These are phyloP conservation scores for Hysterangium stoloniferum DNA, from an alignment of 768 basidiomycete species.

Conservation along the genomic window DNA sequence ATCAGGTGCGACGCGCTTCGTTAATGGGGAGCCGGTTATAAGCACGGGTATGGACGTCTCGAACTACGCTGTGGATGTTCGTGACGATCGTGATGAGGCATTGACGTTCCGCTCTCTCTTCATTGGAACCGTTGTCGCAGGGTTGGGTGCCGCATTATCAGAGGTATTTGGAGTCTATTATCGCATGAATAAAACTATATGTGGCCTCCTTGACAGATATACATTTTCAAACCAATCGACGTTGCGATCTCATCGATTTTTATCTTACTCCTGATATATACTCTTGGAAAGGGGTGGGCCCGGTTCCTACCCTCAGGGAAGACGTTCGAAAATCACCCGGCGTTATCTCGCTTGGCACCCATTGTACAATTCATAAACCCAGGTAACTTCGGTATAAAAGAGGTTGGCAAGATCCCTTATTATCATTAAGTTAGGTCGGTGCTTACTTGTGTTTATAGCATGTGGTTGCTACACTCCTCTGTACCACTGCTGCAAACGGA, in stretches of 20 bases:
- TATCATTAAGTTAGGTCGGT: not conserved
- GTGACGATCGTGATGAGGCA: slow-evolving; percentile 50
- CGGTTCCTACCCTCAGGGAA: slow-evolving; percentile 3
- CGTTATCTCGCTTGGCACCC: slow-evolving; percentile 32
- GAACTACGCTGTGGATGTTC: slow-evolving; percentile 42
- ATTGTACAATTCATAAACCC: slow-evolving; percentile 46
- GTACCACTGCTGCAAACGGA: slow-evolving; percentile 47
- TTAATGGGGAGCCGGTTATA: slow-evolving; percentile 15
- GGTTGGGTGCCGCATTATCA: slow-evolving; percentile 47
- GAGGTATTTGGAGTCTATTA: slow-evolving; percentile 33
- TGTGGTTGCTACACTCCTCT: slow-evolving; percentile 47
- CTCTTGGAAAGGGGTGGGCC: slow-evolving; percentile 44
- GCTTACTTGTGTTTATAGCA: slow-evolving; percentile 32
- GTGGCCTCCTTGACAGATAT: slow-evolving; percentile 34
- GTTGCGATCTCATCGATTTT: slow-evolving; percentile 48
- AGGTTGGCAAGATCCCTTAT: slow-evolving; percentile 30
- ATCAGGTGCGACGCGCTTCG: slow-evolving; percentile 4
- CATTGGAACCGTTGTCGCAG: slow-evolving; percentile 50
- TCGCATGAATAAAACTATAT: not conserved
- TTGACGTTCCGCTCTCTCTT: slow-evolving; percentile 49
- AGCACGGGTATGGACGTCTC: slow-evolving; percentile 17
- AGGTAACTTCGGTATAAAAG: slow-evolving; percentile 49
- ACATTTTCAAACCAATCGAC: slow-evolving; percentile 50
- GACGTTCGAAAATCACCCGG: slow-evolving; percentile 34
- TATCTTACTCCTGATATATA: slow-evolving; percentile 45